Evolutionary conservation across 176 grass and related monocot genomes (phyloP), one percentile per base, ranked within the genome.

Genomic region (Eleusine coracana): DNA sequence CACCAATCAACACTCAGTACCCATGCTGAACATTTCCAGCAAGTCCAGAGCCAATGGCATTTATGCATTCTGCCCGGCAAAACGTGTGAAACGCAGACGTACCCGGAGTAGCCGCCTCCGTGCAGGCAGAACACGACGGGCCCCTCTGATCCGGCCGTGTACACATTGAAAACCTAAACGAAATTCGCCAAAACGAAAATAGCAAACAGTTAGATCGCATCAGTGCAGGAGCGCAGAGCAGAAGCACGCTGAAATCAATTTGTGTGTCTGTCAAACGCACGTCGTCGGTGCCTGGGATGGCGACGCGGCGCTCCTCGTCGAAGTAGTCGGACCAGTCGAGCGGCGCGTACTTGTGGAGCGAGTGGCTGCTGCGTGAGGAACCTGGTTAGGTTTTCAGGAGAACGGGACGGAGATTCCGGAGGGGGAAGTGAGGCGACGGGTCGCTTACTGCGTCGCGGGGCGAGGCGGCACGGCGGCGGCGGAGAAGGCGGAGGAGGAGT

Each of bases 91-190:
- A 5, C 18, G 1, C 39, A 14, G 3, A 55, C 85, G 75, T 89
- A 96, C 96, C 93, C 93, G 15, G 96, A 90, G 87, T 96, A 99
- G 76, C 96, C 96, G 71, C 96, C 96, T 81, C 96, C 96, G 89
- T 96, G 96, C 34, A 99, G 77, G 66, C 93, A 96, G 82, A 99
- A 93, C 54, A 96, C 93, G 56, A 99, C 91, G 29, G 96, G 96
- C 13, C 96, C 96, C 34, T 93, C 89, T 78, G 93, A 96, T 84
- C 91, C 93, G 78, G 85, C 79, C 69, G 64, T 90, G 80, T 96
- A 99, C 71, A 93, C 83, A 66, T 90, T 92, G 86, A 99, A 99
- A 59, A 89, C 87, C 96, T 99, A 71, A 31, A 80, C 18, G 42
- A 75, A 48, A 40, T 10, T 14, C 10, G 0, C 9, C 3, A 36